phyloP scores from a whole-genome alignment of 768 basidiomycete species.

The Phanerodontia chrysosporium region DNA sequence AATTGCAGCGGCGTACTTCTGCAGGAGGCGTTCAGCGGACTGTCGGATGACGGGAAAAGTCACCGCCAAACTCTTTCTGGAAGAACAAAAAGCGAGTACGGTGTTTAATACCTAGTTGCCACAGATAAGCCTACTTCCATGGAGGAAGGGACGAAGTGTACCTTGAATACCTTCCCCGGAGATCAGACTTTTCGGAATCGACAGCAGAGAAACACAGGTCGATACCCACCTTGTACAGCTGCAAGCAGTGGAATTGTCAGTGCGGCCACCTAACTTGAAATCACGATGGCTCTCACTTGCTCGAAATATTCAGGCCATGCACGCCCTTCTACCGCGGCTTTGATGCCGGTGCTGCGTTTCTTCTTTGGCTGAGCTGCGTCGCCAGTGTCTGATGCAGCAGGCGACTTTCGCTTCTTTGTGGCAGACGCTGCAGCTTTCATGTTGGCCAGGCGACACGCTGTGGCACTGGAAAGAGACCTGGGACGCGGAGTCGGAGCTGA shows the following conservation, averaged over 20 bases:
- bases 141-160: background rate
- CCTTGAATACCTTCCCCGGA: conserved; percentile 40
- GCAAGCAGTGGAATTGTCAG: too few species aligned
- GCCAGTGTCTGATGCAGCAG: too few species aligned
- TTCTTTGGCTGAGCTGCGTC: too few species aligned
- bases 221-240: conserved; percentile 54
- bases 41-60: conserved; percentile 72
- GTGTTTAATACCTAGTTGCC: conserved; percentile 73
- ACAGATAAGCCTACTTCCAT: background rate
- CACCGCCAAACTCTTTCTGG: conserved; percentile 73
- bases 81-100: conserved; percentile 82
- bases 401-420: background rate
- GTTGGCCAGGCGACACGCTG: too few species aligned
- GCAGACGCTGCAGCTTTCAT: background rate
- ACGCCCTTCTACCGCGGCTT: background rate
- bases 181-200: too few species aligned
- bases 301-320: conserved; percentile 27
- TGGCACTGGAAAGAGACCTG: too few species aligned
- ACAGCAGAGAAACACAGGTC: too few species aligned
- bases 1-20: conserved; percentile 45
- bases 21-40: conserved; percentile 78
- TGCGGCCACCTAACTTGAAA: too few species aligned
- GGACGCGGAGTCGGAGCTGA: too few species aligned
- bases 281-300: too few species aligned
- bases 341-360: conserved; percentile 13